These are phyloP conservation scores for Heterobasidion occidentale DNA, from an alignment of 1,284 basidiomycete genomes.

Conservation along the genomic window DNA sequence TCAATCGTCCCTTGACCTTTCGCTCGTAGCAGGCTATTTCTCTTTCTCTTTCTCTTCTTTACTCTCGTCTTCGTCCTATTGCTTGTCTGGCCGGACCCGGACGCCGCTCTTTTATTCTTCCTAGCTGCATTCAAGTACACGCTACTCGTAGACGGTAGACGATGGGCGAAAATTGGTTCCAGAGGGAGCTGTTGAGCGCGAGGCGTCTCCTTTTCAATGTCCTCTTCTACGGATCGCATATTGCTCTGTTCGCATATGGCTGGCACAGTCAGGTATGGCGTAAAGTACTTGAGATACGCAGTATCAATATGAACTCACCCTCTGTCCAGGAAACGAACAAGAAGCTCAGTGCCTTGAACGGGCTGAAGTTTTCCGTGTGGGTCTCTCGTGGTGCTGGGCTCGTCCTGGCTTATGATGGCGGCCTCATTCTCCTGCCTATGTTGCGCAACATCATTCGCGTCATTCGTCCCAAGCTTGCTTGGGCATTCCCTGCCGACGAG, in stretches of 20 bases:
- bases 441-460: slow-evolving; percentile 77
- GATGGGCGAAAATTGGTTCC: slow-evolving; percentile 66
- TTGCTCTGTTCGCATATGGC: slow-evolving; percentile 67
- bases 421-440: slow-evolving; percentile 79
- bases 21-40: slow-evolving; percentile 10
- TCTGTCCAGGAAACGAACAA: slow-evolving; percentile 46
- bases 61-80: slow-evolving; percentile 15
- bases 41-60: slow-evolving; percentile 3
- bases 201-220: slow-evolving; percentile 66
- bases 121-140: slow-evolving; percentile 16
- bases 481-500: slow-evolving; percentile 83
- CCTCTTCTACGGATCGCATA: slow-evolving; percentile 69
- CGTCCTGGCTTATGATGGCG: slow-evolving; percentile 76
- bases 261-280: slow-evolving; percentile 66
- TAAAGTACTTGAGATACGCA: too few species aligned
- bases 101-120: slow-evolving; percentile 21
- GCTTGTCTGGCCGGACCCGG: slow-evolving; percentile 46
- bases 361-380: slow-evolving; percentile 77
- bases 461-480: slow-evolving; percentile 67
- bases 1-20: background rate
- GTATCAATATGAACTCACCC: too few species aligned
- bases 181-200: slow-evolving; percentile 54
- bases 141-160: slow-evolving; percentile 10
- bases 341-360: slow-evolving; percentile 67
- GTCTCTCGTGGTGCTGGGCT: slow-evolving; percentile 80